These are phyloP conservation scores for Metrosideros polymorpha DNA, from an alignment of 441 rosid species.

Conservation along the genomic window DNA sequence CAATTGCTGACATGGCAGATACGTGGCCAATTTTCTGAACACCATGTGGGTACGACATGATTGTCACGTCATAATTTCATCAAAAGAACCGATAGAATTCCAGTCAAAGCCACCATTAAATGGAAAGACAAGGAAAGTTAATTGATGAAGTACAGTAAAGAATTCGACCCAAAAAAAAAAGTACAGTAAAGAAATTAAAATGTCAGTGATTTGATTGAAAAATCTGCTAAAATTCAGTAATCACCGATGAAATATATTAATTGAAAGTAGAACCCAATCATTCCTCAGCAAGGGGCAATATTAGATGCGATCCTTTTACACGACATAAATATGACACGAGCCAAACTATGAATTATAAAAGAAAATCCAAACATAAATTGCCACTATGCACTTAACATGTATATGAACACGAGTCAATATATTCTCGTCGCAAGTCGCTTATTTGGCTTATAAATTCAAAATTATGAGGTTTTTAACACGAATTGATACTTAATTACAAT, in stretches of 20 bases:
- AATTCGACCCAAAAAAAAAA: too few relatives aligned
- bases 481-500: not conserved
- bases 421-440: not conserved
- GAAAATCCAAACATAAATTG: not conserved
- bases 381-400: not conserved
- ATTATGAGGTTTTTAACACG: not conserved
- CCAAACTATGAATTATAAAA: not conserved
- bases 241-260: not conserved
- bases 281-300: not conserved
- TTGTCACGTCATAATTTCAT: not conserved
- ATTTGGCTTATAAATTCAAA: not conserved
- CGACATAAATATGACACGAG: rapidly evolving
- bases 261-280: not conserved
- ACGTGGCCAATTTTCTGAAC: not conserved
- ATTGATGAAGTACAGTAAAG: too few relatives aligned
- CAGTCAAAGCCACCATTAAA: not conserved
- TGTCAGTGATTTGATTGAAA: not conserved
- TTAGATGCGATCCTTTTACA: not conserved
- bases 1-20: rapidly evolving
- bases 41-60: rapidly evolving
- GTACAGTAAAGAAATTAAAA: not conserved
- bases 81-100: rapidly evolving
- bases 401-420: not conserved
- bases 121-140: not conserved
- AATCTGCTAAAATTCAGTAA: not conserved